Conservation (phyloP, 2,329 filamentous ascomycete genomes). For the Myriosclerotinia scirpicola region DNA sequence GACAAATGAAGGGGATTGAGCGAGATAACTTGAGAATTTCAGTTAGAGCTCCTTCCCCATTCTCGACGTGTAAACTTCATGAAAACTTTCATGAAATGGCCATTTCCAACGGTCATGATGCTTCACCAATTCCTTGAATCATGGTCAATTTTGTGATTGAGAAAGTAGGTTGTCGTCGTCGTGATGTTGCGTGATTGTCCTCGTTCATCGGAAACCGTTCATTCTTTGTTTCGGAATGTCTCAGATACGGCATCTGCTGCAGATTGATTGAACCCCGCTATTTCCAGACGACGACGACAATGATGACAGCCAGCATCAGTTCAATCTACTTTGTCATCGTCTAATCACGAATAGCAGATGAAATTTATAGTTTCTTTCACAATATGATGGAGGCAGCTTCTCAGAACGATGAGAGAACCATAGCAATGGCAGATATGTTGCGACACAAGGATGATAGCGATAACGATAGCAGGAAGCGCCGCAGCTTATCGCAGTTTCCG, state of each 20-base stretch:
- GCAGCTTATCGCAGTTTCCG: slow-evolving; percentile 19
- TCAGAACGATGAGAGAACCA: not conserved
- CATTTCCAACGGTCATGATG: not conserved
- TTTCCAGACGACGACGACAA: slow-evolving; percentile 7
- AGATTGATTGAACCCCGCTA: slow-evolving; percentile 20
- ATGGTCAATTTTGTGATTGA: not conserved
- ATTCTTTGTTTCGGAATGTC: slow-evolving; percentile 22
- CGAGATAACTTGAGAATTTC: not conserved
- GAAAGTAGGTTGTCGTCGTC: not conserved
- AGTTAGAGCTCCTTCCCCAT: not conserved
- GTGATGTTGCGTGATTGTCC: not conserved
- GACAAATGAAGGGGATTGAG: slow-evolving; percentile 21
- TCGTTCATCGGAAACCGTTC: slow-evolving; percentile 5
- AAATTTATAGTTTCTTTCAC: not conserved
- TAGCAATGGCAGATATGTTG: not conserved
- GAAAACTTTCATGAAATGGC: not conserved
- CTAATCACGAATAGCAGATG: not conserved
- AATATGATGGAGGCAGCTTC: not conserved
- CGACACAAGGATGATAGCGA: not conserved
- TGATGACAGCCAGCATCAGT: not conserved
- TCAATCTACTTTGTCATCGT: not conserved
- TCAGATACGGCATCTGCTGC: slow-evolving; percentile 20
- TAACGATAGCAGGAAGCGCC: not conserved
- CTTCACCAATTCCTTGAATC: not conserved
- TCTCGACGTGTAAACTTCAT: not conserved